Evolutionary conservation across 345 rosid genomes (phyloP), one percentile per base, ranked within the genome.

Genomic region (Dipteronia dyeriana): DNA sequence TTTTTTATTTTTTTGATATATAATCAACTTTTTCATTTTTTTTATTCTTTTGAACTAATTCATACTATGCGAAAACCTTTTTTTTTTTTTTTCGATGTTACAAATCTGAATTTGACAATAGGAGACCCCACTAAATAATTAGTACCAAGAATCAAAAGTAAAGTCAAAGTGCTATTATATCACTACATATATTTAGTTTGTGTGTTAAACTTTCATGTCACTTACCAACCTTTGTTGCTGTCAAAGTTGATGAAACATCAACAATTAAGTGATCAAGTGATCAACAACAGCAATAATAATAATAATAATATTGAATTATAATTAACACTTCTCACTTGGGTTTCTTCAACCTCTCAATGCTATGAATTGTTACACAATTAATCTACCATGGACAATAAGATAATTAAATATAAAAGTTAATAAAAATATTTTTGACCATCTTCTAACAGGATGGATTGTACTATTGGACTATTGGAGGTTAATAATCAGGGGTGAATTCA

Each of bases 161-260:
- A 23, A 68, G 23, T 23, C 14, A 51, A 51, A 49, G 14, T 49
- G 59, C 17, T 25, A 39, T 8, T 20, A 72, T 22, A 72, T 39
- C 7, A 13, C 54, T 49, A 3, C 14, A 38, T 49, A 38, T 39
- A 41, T 7, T 45, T 45, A 45, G 12, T 45, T 45, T 6, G 17
- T 31, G 22, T 5, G 70, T 43, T 53, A 57, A 66, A 41, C 38
- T 51, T 65, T 61, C 75, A 47, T 65, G 31, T 72, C 72, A 67
- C 68, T 79, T 79, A 39, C 47, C 78, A 23, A n/a, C 62, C 26
- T 17, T 59, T 1, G n/a, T 67, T 73, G 76, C 39, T 66, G 39
- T 45, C 39, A 56, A 54, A 70, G 23, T 17, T 26, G 0, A 63
- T 63, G 70, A 23, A 47, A 29, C 29, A 43, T 74, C 53, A 72